Percentiles rank a stretch among this genome's conserved stretches.
These are phyloP conservation scores for Hypoxylon crocopeplum DNA, from an alignment of 495 filamentous ascomycete species.

Conservation along the genomic window DNA sequence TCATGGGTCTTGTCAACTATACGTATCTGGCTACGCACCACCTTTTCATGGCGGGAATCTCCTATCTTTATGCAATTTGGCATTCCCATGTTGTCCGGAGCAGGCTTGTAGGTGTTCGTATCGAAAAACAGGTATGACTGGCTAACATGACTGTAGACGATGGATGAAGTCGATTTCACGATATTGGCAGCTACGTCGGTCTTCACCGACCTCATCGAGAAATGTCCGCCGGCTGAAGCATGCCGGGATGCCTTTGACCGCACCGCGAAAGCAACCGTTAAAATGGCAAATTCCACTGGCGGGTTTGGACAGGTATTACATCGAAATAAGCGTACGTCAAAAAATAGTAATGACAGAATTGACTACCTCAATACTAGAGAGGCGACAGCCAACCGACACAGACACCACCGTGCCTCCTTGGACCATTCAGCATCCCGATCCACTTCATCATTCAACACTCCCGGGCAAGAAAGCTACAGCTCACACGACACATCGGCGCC, in stretches of 20 bases:
- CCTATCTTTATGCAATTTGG: constrained; percentile 97
- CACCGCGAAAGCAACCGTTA: constrained; percentile 92
- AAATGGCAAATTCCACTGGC: constrained; percentile 85
- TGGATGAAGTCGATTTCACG: constrained; percentile 96
- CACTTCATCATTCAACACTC: constrained; percentile 29
- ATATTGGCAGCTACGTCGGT: constrained; percentile 87
- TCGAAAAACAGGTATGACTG: background rate
- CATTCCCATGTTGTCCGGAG: constrained; percentile 88
- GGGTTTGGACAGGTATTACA: constrained; percentile 68
- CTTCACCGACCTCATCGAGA: constrained; percentile 58
- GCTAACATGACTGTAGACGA: constrained; percentile 64
- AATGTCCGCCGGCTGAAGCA: constrained; percentile 64
- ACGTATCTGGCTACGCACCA: constrained; percentile 97
- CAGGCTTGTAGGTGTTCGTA: constrained; percentile 68
- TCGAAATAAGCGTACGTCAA: constrained; percentile 32
- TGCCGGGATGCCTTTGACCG: constrained; percentile 94
- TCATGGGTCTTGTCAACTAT: constrained; percentile 89
- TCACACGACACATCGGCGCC: constrained; percentile 32
- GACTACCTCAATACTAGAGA: constrained; percentile 45
- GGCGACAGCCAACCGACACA: constrained; percentile 44
- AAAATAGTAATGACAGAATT: constrained; percentile 35
- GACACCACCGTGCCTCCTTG: constrained; percentile 25
- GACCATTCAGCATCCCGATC: constrained; percentile 35
- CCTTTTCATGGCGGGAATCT: constrained; percentile 96
- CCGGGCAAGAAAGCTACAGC: constrained; percentile 33